Conservation (phyloP, 2,329 filamentous ascomycete genomes). For the Cladosporium halotolerans region DNA sequence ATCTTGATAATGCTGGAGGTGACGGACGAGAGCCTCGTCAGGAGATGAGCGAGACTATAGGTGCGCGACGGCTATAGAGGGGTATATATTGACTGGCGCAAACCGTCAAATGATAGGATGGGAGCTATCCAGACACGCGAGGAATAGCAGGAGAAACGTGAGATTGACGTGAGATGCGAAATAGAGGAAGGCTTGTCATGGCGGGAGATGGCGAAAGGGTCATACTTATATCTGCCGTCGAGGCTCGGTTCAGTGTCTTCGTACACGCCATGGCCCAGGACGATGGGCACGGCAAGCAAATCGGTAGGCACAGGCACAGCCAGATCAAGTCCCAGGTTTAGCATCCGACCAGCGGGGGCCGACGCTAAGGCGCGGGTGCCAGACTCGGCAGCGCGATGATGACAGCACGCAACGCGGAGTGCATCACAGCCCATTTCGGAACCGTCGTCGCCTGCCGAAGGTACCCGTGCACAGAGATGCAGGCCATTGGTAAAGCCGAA, state of each 20-base stretch:
- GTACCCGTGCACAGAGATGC: too few species aligned
- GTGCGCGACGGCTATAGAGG: background rate
- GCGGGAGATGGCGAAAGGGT: background rate
- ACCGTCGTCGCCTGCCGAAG: too few species aligned
- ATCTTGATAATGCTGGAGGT: background rate
- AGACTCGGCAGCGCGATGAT: too few species aligned
- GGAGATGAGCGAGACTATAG: background rate
- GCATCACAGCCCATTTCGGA: too few species aligned
- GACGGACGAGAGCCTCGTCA: background rate
- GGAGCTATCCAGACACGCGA: background rate
- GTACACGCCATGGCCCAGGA: conserved; percentile 8
- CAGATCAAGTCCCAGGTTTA: background rate
- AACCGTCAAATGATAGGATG: background rate
- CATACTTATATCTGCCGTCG: conserved; percentile 1
- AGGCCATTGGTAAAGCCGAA: too few species aligned
- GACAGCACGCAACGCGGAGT: too few species aligned
- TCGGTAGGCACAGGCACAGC: conserved; percentile 1
- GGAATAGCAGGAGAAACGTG: background rate
- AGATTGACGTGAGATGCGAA: background rate
- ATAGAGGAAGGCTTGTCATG: too few species aligned
- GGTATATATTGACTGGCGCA: background rate
- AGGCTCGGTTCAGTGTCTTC: background rate
- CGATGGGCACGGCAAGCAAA: conserved; percentile 1
- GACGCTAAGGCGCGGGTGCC: too few species aligned
- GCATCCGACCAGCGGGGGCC: background rate